Evolutionary conservation across 768 basidiomycete genomes (phyloP).

Genomic region (Austroboletus eburneus): DNA sequence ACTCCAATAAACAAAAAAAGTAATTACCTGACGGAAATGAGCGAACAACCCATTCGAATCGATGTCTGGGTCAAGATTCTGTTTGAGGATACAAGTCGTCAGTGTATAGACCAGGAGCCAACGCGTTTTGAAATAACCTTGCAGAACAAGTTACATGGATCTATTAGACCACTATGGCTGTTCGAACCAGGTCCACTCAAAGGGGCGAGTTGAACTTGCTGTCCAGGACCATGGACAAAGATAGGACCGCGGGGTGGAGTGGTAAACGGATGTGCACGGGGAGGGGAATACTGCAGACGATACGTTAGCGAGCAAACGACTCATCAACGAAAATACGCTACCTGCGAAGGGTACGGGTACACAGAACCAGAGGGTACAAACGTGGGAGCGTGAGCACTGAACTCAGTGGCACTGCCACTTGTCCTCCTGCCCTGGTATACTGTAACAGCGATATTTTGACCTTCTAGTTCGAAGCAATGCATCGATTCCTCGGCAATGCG

Average conservation of each 20-base stretch:
- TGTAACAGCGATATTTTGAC: conserved; percentile 81
- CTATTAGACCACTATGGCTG: conserved; percentile 84
- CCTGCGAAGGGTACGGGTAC: conserved; percentile 62
- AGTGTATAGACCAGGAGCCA: conserved; percentile 1
- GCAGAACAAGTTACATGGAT: conserved; percentile 88
- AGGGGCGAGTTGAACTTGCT: conserved; percentile 85
- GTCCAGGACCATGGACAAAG: conserved; percentile 85
- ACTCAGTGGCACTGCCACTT: conserved; percentile 54
- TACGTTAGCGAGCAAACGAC: neutral
- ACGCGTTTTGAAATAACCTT: conserved; percentile 46
- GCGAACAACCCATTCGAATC: conserved; percentile 82
- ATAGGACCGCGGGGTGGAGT: conserved; percentile 35
- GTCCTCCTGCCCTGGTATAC: conserved; percentile 65
- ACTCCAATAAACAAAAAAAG: neutral
- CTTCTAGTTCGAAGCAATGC: conserved; percentile 81
- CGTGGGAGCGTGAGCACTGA: conserved; percentile 67
- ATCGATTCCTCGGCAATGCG: conserved; percentile 72
- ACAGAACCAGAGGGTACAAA: conserved; percentile 72
- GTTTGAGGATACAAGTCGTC: conserved; percentile 6
- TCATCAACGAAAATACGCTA: conserved; percentile 25
- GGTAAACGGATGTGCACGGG: conserved; percentile 51
- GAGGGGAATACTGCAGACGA: conserved; percentile 58
- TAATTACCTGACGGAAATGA: conserved; percentile 69
- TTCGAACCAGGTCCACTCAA: conserved; percentile 66
- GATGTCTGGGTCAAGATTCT: conserved; percentile 84